Base-by-base conservation (phyloP, 768 basidiomycete genomes). In the Ephemerocybe angulata region DNA sequence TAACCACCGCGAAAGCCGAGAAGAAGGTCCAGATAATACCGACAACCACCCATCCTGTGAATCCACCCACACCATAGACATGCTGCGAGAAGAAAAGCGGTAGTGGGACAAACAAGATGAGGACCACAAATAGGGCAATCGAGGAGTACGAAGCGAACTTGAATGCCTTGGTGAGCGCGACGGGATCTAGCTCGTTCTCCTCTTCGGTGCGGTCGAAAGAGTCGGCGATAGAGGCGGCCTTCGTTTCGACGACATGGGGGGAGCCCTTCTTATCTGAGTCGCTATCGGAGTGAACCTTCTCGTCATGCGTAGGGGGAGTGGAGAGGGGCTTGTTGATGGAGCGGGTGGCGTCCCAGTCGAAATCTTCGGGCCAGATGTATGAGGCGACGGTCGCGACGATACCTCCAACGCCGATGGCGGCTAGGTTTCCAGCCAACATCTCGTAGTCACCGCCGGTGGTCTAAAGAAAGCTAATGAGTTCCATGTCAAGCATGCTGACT, bases 371-470 rank as follows among this genome's bases (percentile, higher is more conserved):
- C 78, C 82, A 85, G 22, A 93, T 73, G 43, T 84, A 66, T 0
- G 92, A 91, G 31, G 78, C 70, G 3, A 70, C 73, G 22, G 84
- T 76, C 2, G 92, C 80, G 58, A 97, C 74, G 52, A 97, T 85
- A 3, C 80, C 91, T 7, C 92, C 90, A 12, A 89, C 76, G 25
- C 82, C 87, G 59, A 95, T 90, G 2, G 91, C 85, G 1, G 86
- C 86, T n/a, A 96, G 72, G 70, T 95, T 94, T 2, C 94, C 94
- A 0, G 91, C 86, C 15, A 97, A 77, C 92, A 97, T 95, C 63
- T 75, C 75, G 25, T 59, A 76, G 64, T 74, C 72, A 25, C 85
- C 83, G 70, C 79, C 75, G 47, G 73, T 79, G 4, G 76, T 79
- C 78, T 79, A 52, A 30, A 5, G 27, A 15, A 35, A 37, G n/a